Evolutionary conservation across 2,329 filamentous ascomycete genomes (phyloP).

Genomic region (Zymoseptoria pseudotritici): DNA sequence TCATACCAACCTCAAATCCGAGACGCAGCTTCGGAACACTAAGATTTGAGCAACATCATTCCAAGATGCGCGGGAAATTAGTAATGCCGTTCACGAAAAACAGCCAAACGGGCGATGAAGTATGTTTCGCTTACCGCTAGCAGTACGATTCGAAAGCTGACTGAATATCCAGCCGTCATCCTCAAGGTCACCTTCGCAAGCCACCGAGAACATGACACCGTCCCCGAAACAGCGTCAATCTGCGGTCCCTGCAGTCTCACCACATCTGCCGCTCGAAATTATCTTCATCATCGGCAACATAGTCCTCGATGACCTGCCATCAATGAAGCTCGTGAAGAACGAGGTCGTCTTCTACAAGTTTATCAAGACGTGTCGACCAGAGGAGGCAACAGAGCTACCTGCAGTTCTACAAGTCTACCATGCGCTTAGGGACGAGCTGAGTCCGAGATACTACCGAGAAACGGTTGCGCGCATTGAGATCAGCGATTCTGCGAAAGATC

Average conservation of each 20-base stretch:
- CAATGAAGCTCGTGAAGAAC: neutral
- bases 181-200: neutral
- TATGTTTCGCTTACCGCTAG: neutral
- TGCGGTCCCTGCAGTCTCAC: neutral
- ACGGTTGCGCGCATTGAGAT: neutral
- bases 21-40: too few species aligned
- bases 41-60: too few species aligned
- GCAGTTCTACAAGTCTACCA: neutral
- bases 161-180: neutral
- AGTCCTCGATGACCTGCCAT: neutral
- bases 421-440: neutral
- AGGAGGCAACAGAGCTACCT: neutral
- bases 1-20: too few species aligned
- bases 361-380: too few species aligned
- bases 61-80: too few species aligned
- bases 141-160: neutral
- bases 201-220: neutral
- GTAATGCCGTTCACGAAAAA: too few species aligned
- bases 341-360: too few species aligned
- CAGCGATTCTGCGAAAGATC: neutral
- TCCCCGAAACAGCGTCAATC: neutral
- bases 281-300: neutral
- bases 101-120: too few species aligned
- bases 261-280: neutral
- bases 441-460: neutral